Base-by-base conservation (phyloP, 345 rosid species). In the Syzygium aromaticum region DNA sequence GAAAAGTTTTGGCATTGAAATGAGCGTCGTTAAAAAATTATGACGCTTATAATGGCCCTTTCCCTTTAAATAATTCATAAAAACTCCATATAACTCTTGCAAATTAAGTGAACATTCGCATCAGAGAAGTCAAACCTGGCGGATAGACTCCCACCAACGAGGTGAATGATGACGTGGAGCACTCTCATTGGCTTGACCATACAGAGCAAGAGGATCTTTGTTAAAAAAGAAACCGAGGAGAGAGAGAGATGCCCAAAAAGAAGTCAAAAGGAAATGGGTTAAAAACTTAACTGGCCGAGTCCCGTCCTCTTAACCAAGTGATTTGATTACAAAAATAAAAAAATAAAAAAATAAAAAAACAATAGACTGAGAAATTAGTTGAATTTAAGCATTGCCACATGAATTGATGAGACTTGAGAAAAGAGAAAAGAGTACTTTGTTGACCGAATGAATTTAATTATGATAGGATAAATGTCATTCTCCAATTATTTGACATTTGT, bases 11-110 rank as follows among this genome's bases (percentile, higher is more conserved):
- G 54, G 0, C 19, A 52, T 52, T 16, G 21, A 16, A 52, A 52
- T 5, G 17, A 15, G 5, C 19, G 1, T 0, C 5, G 7, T 5
- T 52, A 1, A 0, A 52, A 52, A 52, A 15, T 2, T 16, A 52
- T 16, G 6, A 52, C 19, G 5, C 21, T 16, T 6, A 13, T 16
- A 16, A 52, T 52, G 17, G 6, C 54, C 6, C 19, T 16, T 52
- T 52, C 54, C 19, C 19, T 1, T 0, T 6, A 52, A 52, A 52
- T 0, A 52, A 52, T 52, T 52, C 54, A 52, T 0, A 2, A 52
- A 52, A 52, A 52, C 19, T 52, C 17, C 54, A 52, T 15, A 19
- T 4, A 1, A 15, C 3, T 15, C 54, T 15, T 15, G 54, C 15
- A 52, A 52, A 15, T 25, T 59, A 6, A 59, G 64, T 11, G 64